Conservation (phyloP, 139 green algal genomes). For the Zygnema cylindricum region DNA sequence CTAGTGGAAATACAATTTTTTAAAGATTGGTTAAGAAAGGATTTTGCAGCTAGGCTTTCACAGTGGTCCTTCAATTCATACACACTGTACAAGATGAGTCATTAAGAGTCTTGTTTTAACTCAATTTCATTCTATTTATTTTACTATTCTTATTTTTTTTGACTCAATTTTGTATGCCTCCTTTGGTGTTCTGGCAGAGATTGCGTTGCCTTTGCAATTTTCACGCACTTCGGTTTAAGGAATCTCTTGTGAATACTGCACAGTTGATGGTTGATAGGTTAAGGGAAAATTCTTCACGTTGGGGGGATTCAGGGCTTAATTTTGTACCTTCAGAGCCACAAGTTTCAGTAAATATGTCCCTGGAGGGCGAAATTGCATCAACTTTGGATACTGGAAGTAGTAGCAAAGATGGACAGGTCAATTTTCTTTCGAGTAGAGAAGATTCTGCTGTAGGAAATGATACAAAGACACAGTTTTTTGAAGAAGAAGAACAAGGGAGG, state of each 20-base stretch:
- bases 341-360: too few species aligned
- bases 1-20: too few species aligned
- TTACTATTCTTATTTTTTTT: too few species aligned
- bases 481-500: not conserved
- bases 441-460: not conserved
- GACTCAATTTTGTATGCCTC: too few species aligned
- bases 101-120: too few species aligned
- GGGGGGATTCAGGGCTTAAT: not conserved
- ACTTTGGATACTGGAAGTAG: not conserved
- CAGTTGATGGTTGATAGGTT: conserved; percentile 15
- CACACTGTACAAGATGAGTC: too few species aligned
- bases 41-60: too few species aligned
- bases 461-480: not conserved
- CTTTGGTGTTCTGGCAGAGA: conserved; percentile 15
- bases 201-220: conserved; percentile 57
- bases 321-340: too few species aligned
- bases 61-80: too few species aligned
- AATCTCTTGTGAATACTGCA: not conserved
- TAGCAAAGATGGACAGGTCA: not conserved
- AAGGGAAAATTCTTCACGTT: not conserved
- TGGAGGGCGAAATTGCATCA: not conserved
- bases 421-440: too few species aligned
- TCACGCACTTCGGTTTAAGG: conserved; percentile 44
- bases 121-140: too few species aligned
- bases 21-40: too few species aligned